Percentiles rank a stretch among this genome's conserved stretches.
Conservation (phyloP, 768 basidiomycete species). For the Dioszegia aurantiaca region DNA sequence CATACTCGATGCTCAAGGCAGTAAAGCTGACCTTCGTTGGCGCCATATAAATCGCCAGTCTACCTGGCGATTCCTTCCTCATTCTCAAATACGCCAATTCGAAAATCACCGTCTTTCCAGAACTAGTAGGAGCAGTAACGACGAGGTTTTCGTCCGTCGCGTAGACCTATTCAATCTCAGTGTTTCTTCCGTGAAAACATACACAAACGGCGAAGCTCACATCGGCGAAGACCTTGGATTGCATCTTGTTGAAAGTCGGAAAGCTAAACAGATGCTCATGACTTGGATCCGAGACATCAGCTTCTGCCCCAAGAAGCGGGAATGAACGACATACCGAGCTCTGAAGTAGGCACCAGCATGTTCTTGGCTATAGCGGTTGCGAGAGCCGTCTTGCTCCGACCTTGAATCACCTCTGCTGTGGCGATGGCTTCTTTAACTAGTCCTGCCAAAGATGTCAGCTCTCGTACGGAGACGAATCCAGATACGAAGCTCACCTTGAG, state of each 20-base stretch:
- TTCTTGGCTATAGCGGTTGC: conserved; percentile 1
- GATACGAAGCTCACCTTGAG: background rate
- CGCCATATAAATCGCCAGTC: conserved; percentile 71
- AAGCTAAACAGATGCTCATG: conserved; percentile 67
- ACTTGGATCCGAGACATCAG: conserved; percentile 65
- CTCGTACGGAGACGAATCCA: background rate
- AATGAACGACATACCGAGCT: conserved; percentile 45
- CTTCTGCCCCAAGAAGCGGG: conserved; percentile 7
- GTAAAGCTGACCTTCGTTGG: conserved; percentile 70
- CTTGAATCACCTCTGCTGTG: conserved; percentile 19
- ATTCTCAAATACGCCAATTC: conserved; percentile 83
- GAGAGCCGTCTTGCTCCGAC: conserved; percentile 10
- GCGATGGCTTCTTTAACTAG: conserved; percentile 20
- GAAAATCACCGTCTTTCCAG: conserved; percentile 93
- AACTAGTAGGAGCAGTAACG: conserved; percentile 75
- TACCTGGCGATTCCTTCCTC: conserved; percentile 17
- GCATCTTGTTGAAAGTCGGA: conserved; percentile 84
- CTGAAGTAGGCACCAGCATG: conserved; percentile 51
- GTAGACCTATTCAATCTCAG: conserved; percentile 2
- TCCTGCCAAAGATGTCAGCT: background rate
- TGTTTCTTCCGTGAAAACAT: background rate
- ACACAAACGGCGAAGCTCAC: conserved; percentile 55
- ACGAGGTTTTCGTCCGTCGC: conserved; percentile 8
- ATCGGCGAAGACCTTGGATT: conserved; percentile 74
- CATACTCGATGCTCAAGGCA: background rate